Evolutionary conservation across 1,139 yeast genomes (phyloP).

Genomic region (Magnusiomyces tetraspermus): DNA sequence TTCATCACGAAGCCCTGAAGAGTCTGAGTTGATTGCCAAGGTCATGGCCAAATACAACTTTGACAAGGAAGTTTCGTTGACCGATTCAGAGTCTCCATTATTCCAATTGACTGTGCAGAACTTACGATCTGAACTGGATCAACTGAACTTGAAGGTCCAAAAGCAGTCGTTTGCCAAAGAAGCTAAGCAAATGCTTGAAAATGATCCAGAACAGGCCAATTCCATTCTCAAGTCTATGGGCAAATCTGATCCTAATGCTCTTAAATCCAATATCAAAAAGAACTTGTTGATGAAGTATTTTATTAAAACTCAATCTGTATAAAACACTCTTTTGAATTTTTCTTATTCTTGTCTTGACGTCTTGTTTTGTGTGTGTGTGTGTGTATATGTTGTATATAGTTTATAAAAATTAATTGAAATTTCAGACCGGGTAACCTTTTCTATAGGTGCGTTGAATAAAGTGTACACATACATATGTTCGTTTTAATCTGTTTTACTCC

Average conservation of each 20-base stretch:
- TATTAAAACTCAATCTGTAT: slow-evolving; percentile 18
- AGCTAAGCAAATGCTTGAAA: slow-evolving; percentile 24
- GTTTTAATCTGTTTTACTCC: too few species aligned
- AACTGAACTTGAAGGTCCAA: slow-evolving; percentile 21
- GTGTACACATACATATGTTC: too few species aligned
- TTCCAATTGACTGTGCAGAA: slow-evolving; percentile 24
- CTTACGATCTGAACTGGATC: slow-evolving; percentile 23
- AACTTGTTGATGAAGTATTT: slow-evolving; percentile 30
- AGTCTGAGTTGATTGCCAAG: slow-evolving; percentile 7
- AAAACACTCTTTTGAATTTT: not conserved
- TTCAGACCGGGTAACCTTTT: too few species aligned
- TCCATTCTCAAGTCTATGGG: slow-evolving; percentile 26
- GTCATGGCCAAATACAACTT: slow-evolving; percentile 42
- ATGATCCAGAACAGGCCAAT: slow-evolving; percentile 29
- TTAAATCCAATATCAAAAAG: slow-evolving; percentile 26
- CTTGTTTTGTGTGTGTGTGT: too few species aligned
- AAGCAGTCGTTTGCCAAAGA: slow-evolving; percentile 22
- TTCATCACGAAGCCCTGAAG: slow-evolving; percentile 10
- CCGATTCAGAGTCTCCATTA: slow-evolving; percentile 9
- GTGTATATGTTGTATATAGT: not conserved
- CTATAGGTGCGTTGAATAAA: too few species aligned
- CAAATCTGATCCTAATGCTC: slow-evolving; percentile 22
- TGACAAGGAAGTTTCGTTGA: slow-evolving; percentile 17
- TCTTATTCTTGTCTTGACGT: not conserved
- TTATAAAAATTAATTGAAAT: not conserved